Conservation (phyloP, 768 basidiomycete genomes). For the Termitomyces sp. region DNA sequence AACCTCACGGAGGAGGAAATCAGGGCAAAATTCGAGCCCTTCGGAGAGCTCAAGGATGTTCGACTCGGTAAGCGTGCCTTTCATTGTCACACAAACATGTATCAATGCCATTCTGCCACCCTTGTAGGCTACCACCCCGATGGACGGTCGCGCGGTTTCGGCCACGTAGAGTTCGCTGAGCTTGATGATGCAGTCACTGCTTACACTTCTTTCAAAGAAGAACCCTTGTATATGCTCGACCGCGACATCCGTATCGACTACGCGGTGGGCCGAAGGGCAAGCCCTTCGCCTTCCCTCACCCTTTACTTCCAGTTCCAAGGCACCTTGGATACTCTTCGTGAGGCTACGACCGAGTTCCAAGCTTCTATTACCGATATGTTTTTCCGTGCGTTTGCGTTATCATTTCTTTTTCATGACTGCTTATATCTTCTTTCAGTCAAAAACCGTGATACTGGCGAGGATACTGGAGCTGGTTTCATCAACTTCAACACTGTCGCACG, state of each 20-base stretch:
- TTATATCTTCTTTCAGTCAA: conserved; percentile 22
- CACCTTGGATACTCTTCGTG: conserved; percentile 19
- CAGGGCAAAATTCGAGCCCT: conserved; percentile 33
- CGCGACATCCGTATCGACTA: conserved; percentile 40
- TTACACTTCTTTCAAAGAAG: conserved; percentile 28
- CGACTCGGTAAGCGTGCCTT: conserved; percentile 30
- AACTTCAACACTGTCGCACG: conserved; percentile 41
- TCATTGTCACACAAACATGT: background rate
- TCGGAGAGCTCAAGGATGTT: conserved; percentile 34
- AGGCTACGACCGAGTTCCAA: conserved; percentile 20
- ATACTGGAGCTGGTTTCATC: conserved; percentile 41
- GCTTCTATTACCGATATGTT: conserved; percentile 21
- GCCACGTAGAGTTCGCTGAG: conserved; percentile 37
- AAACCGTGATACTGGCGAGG: conserved; percentile 23
- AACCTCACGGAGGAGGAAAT: conserved; percentile 34
- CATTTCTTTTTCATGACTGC: background rate
- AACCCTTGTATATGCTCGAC: conserved; percentile 44
- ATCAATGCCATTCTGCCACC: background rate
- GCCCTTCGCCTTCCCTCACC: conserved; percentile 17
- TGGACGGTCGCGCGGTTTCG: conserved; percentile 38
- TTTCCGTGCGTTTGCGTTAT: conserved; percentile 22
- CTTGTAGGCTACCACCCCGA: conserved; percentile 16
- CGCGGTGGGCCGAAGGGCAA: conserved; percentile 14
- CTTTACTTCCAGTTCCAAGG: conserved; percentile 28
- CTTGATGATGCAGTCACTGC: conserved; percentile 32